Conservation (phyloP, 192 early-diverging fungal species). For the Dimargaris cristalligena region DNA sequence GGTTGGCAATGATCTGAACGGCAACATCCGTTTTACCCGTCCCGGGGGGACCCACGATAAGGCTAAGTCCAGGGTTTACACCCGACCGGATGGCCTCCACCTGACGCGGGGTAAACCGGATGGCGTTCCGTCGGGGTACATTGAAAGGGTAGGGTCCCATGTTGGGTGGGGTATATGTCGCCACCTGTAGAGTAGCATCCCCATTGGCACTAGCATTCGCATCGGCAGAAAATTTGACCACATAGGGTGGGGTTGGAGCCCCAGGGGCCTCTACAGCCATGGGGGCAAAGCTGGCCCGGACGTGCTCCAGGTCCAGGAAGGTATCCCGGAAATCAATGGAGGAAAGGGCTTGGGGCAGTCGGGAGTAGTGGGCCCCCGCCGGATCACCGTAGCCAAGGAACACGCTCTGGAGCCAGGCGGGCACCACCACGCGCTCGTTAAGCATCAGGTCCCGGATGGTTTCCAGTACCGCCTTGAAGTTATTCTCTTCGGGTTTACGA, state of each 20-base stretch:
- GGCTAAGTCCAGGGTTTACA: constrained; percentile 65
- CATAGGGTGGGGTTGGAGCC: constrained; percentile 47
- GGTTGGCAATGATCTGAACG: constrained; percentile 87
- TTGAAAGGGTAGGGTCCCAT: constrained; percentile 64
- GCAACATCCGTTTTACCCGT: constrained; percentile 98
- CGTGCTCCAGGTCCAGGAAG: constrained; percentile 67
- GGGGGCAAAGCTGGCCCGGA: constrained; percentile 41
- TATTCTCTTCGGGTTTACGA: constrained; percentile 76
- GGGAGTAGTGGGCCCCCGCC: constrained; percentile 46
- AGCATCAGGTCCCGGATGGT: constrained; percentile 75
- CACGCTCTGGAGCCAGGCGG: constrained; percentile 79
- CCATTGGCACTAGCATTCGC: constrained; percentile 20
- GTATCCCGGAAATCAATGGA: constrained; percentile 76
- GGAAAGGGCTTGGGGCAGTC: constrained; percentile 31
- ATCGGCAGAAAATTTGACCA: constrained; percentile 44
- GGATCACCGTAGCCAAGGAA: constrained; percentile 96
- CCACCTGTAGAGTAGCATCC: constrained; percentile 30
- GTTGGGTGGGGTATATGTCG: constrained; percentile 41
- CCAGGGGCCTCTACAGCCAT: constrained; percentile 19
- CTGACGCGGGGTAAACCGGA: constrained; percentile 78
- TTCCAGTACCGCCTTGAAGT: constrained; percentile 83
- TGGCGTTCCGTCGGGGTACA: constrained; percentile 43
- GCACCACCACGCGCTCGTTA: constrained; percentile 52
- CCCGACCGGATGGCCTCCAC: constrained; percentile 78
- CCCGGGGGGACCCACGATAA: constrained; percentile 95